Percentiles rank a stretch among this genome's conserved stretches.
phyloP scores from a whole-genome alignment of 2,329 filamentous ascomycete genomes.

The Trichoderma guizhouense region DNA sequence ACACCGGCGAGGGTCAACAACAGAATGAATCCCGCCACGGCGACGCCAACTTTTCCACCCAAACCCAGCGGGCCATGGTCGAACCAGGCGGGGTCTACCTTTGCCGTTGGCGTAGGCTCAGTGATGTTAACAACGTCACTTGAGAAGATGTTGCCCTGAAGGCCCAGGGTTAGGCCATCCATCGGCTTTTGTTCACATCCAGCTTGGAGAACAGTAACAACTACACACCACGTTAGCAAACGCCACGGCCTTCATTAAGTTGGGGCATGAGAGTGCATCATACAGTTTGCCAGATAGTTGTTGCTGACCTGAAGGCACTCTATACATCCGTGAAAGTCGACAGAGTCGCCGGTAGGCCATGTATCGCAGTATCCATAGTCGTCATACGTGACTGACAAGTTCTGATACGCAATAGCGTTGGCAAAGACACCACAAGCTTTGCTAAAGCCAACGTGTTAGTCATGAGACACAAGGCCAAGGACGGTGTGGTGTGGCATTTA shows the following conservation, averaged over 20 bases:
- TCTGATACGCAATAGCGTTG: slow-evolving; percentile 46
- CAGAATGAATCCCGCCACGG: slow-evolving; percentile 47
- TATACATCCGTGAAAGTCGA: slow-evolving; percentile 41
- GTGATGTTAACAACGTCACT: slow-evolving; percentile 47
- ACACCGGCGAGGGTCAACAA: slow-evolving; percentile 49
- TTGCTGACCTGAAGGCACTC: slow-evolving; percentile 43
- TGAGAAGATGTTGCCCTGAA: slow-evolving; percentile 54
- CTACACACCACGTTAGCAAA: slow-evolving; percentile 31
- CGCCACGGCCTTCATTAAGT: too few relatives aligned
- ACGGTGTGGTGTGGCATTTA: slow-evolving; percentile 25
- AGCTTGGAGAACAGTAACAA: slow-evolving; percentile 51
- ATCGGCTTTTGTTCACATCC: slow-evolving; percentile 53
- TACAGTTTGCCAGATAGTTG: slow-evolving; percentile 54
- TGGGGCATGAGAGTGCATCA: slow-evolving; percentile 10
- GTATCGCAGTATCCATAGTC: slow-evolving; percentile 53
- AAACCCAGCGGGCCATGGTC: slow-evolving; percentile 47
- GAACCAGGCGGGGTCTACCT: slow-evolving; percentile 39
- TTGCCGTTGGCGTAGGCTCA: slow-evolving; percentile 41
- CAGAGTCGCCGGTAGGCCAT: slow-evolving; percentile 41
- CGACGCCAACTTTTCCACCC: slow-evolving; percentile 57
- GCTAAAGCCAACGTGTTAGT: slow-evolving; percentile 36
- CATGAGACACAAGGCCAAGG: not conserved
- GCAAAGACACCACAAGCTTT: slow-evolving; percentile 51
- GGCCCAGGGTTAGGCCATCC: slow-evolving; percentile 45
- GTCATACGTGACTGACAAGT: slow-evolving; percentile 44